Percentiles rank a stretch among this genome's conserved stretches.
Conservation (phyloP, 257 asterid genomes). For the Parsonsia alboflavescens region DNA sequence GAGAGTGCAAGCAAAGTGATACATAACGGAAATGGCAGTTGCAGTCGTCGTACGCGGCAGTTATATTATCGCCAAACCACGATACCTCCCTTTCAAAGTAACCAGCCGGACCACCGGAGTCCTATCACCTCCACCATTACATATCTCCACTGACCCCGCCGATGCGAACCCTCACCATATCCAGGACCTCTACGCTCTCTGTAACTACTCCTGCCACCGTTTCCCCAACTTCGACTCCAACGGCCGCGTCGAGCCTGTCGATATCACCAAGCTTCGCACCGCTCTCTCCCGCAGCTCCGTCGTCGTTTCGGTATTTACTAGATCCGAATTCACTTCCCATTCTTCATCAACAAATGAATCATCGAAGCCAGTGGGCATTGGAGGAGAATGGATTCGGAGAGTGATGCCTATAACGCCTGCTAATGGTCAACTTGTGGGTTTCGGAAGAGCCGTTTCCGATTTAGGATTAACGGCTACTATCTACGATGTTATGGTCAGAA, state of each 20-base stretch:
- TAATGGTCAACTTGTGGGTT: constrained; percentile 71
- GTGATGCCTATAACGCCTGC: constrained; percentile 59
- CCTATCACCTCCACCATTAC: constrained; percentile 44
- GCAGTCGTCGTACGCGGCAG: constrained; percentile 42
- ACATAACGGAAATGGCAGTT: constrained; percentile 42
- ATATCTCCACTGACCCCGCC: constrained; percentile 56
- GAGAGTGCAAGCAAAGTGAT: neutral
- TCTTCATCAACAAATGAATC: constrained; percentile 14
- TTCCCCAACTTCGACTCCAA: constrained; percentile 52
- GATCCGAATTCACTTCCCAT: constrained; percentile 29
- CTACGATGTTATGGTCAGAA: constrained; percentile 78
- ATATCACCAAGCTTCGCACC: constrained; percentile 48
- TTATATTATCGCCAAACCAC: constrained; percentile 49
- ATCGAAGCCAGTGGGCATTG: constrained; percentile 31
- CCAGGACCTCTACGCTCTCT: constrained; percentile 50
- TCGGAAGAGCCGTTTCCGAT: constrained; percentile 91
- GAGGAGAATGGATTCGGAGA: constrained; percentile 57
- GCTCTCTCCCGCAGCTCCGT: constrained; percentile 74
- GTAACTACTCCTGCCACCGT: constrained; percentile 88
- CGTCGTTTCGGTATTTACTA: constrained; percentile 67
- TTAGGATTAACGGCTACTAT: constrained; percentile 67
- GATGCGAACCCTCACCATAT: constrained; percentile 48
- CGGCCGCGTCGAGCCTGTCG: constrained; percentile 62
- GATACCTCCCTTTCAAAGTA: constrained; percentile 25
- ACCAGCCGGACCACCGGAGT: constrained; percentile 21